Evolutionary conservation across 2,329 filamentous ascomycete species (phyloP).

Genomic region (Penicillium corylophilum): DNA sequence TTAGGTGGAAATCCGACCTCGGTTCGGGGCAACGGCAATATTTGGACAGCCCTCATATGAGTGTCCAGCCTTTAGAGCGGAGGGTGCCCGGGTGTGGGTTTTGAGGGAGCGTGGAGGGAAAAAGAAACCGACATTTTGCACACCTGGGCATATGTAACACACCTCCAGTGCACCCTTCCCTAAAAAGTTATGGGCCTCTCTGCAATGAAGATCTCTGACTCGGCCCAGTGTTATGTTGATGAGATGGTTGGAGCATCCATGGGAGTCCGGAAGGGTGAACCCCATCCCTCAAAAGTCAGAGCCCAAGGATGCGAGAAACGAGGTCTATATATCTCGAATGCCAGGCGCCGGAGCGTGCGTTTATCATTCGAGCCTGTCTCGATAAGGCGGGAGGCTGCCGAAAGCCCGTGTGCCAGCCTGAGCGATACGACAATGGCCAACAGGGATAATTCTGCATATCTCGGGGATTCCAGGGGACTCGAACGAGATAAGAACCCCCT

Average conservation of each 20-base stretch:
- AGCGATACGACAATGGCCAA: slow-evolving; percentile 6
- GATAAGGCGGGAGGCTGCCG: slow-evolving; percentile 28
- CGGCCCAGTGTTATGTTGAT: no score
- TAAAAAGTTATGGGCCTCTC: neutral
- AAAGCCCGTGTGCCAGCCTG: slow-evolving; percentile 7
- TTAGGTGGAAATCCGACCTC: slow-evolving; percentile 12
- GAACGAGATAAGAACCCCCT: slow-evolving; percentile 12
- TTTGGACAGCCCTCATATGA: slow-evolving; percentile 14
- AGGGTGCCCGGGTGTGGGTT: slow-evolving; percentile 1
- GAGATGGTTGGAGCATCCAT: no score
- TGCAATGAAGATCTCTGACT: neutral
- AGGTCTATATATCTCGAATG: slow-evolving; percentile 13
- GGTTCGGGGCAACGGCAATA: neutral
- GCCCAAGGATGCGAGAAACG: neutral
- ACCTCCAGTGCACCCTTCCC: neutral
- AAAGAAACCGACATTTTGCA: slow-evolving; percentile 12
- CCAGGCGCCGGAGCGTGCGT: slow-evolving; percentile 5
- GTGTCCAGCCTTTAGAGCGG: neutral
- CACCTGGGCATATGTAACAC: slow-evolving; percentile 15
- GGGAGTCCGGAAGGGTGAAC: no score
- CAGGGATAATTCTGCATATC: slow-evolving; percentile 18
- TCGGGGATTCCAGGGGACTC: neutral
- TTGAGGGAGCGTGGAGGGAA: slow-evolving; percentile 12
- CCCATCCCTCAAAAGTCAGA: no score
- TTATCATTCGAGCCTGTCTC: slow-evolving; percentile 24